Evolutionary conservation across 2,329 filamentous ascomycete species (phyloP).

Genomic region (Colletotrichum sp.): DNA sequence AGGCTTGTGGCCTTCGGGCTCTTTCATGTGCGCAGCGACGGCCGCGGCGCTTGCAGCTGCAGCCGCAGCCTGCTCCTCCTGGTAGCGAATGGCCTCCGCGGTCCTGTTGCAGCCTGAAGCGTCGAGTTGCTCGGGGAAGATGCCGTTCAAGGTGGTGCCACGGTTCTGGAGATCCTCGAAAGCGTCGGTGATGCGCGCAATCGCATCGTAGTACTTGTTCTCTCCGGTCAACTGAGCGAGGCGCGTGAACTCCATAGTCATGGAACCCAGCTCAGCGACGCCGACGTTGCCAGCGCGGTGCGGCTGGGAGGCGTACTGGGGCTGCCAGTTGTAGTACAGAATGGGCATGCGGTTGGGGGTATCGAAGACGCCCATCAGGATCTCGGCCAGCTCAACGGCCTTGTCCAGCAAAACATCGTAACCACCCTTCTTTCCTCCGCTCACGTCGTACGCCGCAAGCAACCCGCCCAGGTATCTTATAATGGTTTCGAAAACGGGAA

Average conservation of each 20-base stretch:
- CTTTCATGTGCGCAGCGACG: neutral
- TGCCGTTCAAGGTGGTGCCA: slow-evolving; percentile 72
- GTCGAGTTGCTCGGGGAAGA: slow-evolving; percentile 82
- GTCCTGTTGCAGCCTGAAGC: slow-evolving; percentile 77
- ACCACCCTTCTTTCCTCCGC: slow-evolving; percentile 58
- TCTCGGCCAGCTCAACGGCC: slow-evolving; percentile 78
- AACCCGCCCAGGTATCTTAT: slow-evolving; percentile 92
- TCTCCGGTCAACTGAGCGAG: slow-evolving; percentile 85
- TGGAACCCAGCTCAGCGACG: slow-evolving; percentile 76
- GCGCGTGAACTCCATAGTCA: slow-evolving; percentile 88
- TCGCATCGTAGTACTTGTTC: slow-evolving; percentile 86
- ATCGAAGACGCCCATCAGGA: slow-evolving; percentile 84
- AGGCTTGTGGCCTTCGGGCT: slow-evolving; percentile 30
- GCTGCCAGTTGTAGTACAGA: slow-evolving; percentile 80
- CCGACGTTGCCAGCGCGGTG: slow-evolving; percentile 65
- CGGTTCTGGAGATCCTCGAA: slow-evolving; percentile 76
- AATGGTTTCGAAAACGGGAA: slow-evolving; percentile 91
- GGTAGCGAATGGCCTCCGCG: slow-evolving; percentile 34
- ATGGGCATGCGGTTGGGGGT: slow-evolving; percentile 94
- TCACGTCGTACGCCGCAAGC: slow-evolving; percentile 85
- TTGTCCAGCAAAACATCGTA: slow-evolving; percentile 77
- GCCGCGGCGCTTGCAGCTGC: slow-evolving; percentile 23
- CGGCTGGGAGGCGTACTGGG: slow-evolving; percentile 65
- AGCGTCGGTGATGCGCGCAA: slow-evolving; percentile 83
- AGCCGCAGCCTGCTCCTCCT: slow-evolving; percentile 39